phyloP scores from a whole-genome alignment of 2,329 filamentous ascomycete species.

The Ophiostoma angusticollis region DNA sequence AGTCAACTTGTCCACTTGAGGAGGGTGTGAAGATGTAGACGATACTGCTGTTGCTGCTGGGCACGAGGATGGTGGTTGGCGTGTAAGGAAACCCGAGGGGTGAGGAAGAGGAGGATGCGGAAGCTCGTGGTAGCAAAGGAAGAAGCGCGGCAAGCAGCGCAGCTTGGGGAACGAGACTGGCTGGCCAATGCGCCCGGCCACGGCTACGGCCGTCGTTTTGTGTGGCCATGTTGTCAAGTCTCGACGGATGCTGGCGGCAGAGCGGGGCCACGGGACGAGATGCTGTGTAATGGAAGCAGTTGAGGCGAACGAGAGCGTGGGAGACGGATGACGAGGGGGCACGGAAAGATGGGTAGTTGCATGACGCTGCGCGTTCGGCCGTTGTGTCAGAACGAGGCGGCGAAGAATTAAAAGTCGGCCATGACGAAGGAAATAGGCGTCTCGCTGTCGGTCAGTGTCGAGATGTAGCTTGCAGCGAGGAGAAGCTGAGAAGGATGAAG shows the following conservation, averaged over 20 bases:
- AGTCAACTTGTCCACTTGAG: slow-evolving; percentile 28
- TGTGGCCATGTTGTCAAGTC: slow-evolving; percentile 6
- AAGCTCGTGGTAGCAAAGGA: slow-evolving; percentile 1
- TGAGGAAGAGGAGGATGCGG: slow-evolving; percentile 14
- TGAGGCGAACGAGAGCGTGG: no score
- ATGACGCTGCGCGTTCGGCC: no score
- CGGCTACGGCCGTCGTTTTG: slow-evolving; percentile 1
- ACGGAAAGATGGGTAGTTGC: no score
- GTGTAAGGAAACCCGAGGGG: slow-evolving; percentile 57
- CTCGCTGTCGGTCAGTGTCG: no score
- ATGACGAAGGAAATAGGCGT: no score
- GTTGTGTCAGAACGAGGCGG: no score
- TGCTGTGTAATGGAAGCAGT: no score
- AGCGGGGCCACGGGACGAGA: no score
- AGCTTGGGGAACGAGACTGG: neutral
- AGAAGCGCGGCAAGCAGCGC: slow-evolving; percentile 5
- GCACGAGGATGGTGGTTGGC: slow-evolving; percentile 58
- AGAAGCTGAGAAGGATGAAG: neutral
- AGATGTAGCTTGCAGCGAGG: no score
- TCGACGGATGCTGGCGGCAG: no score
- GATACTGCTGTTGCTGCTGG: slow-evolving; percentile 28
- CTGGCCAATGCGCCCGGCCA: neutral
- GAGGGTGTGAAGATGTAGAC: slow-evolving; percentile 59
- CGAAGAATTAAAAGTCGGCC: no score
- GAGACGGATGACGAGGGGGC: no score